A percentile compares a stretch with the other conserved stretches of the same genome.
Evolutionary conservation across 1,139 yeast species (phyloP).

Genomic region (Taphrina betulina): DNA sequence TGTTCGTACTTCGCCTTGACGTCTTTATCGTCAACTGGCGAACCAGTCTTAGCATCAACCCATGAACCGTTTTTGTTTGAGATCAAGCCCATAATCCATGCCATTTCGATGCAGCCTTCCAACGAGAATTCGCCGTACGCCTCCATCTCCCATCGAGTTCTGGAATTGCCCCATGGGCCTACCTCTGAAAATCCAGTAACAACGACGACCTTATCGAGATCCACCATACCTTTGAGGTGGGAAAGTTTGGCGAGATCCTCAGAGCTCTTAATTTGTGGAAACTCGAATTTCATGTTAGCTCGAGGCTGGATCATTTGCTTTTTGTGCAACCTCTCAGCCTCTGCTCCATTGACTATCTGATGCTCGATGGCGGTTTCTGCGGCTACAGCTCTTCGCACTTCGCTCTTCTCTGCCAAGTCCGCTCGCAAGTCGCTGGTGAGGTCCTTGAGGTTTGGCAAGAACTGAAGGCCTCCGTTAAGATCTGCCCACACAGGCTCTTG

Average conservation of each 20-base stretch:
- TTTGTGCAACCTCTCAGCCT: conserved; percentile 80
- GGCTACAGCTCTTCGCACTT: conserved; percentile 91
- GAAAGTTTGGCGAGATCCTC: conserved; percentile 68
- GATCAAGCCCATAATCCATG: conserved; percentile 98
- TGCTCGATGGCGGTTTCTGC: conserved; percentile 91
- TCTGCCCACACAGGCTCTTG: conserved; percentile 95
- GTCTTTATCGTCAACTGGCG: conserved; percentile 92
- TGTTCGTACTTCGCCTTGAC: conserved; percentile 88
- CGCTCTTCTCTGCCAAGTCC: conserved; percentile 80
- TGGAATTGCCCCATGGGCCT: conserved; percentile 98
- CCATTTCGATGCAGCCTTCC: conserved; percentile 98
- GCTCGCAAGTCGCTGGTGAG: conserved; percentile 77
- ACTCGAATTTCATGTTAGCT: conserved; percentile 88
- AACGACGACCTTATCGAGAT: conserved; percentile 85
- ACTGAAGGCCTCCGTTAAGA: conserved; percentile 97
- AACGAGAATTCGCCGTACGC: conserved; percentile 91
- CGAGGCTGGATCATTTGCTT: conserved; percentile 80
- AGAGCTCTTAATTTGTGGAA: conserved; percentile 82
- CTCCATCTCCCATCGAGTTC: conserved; percentile 99
- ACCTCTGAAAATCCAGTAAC: conserved; percentile 98
- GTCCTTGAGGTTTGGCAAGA: conserved; percentile 85
- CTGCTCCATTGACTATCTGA: conserved; percentile 84
- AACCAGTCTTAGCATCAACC: conserved; percentile 91
- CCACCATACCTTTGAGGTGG: conserved; percentile 81
- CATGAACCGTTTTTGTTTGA: conserved; percentile 93